Percentiles rank a stretch among this genome's conserved stretches.
phyloP scores from a whole-genome alignment of 768 basidiomycete genomes.

The Suillus fuscotomentosus region DNA sequence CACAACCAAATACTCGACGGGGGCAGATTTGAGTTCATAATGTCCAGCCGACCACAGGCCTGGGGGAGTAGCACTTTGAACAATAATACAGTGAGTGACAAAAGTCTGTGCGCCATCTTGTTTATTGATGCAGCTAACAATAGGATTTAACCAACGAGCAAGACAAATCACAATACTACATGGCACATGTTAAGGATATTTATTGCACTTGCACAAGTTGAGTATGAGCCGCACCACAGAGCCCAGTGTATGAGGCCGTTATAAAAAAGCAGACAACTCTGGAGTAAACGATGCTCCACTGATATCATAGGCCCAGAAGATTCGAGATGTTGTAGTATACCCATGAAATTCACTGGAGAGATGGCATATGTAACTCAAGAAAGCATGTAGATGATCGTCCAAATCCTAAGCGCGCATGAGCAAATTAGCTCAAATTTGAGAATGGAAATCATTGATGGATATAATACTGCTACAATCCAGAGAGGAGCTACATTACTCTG shows the following conservation, averaged over 20 bases:
- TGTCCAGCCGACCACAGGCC: slow-evolving; percentile 49
- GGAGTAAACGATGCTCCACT: background rate
- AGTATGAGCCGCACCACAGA: background rate
- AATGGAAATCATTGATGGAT: background rate
- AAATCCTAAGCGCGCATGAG: background rate
- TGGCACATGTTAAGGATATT: background rate
- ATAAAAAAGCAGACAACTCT: background rate
- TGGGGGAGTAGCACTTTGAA: slow-evolving; percentile 38
- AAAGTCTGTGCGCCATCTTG: background rate
- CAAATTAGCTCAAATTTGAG: background rate
- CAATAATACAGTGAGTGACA: background rate
- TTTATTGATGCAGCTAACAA: background rate
- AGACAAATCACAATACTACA: background rate
- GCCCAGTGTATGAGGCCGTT: background rate
- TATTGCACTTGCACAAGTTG: background rate
- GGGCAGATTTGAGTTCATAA: slow-evolving; percentile 59
- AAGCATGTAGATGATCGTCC: background rate
- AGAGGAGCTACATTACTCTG: background rate
- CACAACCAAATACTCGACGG: slow-evolving; percentile 64
- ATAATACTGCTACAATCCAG: background rate
- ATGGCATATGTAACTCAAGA: background rate
- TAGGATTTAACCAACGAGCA: background rate
- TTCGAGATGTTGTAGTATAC: background rate
- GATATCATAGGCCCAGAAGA: background rate
- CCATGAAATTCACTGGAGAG: background rate